A percentile compares a stretch with the other conserved stretches of the same genome.
phyloP scores from a whole-genome alignment of 2,329 filamentous ascomycete species.

The Aureobasidium pullulans region DNA sequence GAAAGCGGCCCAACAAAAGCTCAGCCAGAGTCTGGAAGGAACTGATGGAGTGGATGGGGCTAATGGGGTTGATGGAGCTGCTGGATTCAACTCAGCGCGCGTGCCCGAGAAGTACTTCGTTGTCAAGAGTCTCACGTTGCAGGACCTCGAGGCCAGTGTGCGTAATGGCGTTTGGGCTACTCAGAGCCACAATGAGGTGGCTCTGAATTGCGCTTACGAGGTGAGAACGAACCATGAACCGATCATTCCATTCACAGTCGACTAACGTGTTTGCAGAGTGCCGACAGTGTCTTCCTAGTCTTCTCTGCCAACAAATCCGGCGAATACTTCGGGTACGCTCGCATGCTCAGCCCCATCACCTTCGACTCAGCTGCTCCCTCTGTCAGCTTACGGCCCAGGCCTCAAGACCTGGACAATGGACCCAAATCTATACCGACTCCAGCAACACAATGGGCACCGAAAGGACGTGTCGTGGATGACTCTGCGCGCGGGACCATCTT shows the following conservation, averaged over 20 bases:
- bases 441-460: constrained; percentile 69
- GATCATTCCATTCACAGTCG: neutral
- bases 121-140: constrained; percentile 83
- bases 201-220: constrained; percentile 73
- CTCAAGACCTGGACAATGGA: constrained; percentile 53
- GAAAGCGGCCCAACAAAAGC: neutral
- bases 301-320: constrained; percentile 98
- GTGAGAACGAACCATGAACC: constrained; percentile 37
- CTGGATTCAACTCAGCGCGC: neutral
- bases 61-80: neutral
- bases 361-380: constrained; percentile 59
- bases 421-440: constrained; percentile 74
- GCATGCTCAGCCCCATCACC: constrained; percentile 79
- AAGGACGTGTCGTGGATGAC: constrained; percentile 84
- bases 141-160: constrained; percentile 86
- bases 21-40: neutral
- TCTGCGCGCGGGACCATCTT: constrained; percentile 92
- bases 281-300: constrained; percentile 80
- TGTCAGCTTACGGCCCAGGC: constrained; percentile 52
- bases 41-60: neutral
- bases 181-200: constrained; percentile 85
- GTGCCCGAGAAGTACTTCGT: constrained; percentile 77
- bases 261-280: constrained; percentile 44
- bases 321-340: constrained; percentile 91
- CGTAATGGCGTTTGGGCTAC: constrained; percentile 87